Evolutionary conservation across 108 stramenopile genomes (phyloP), one percentile per base, ranked within the genome.

Genomic region (Nitzschia sp.): DNA sequence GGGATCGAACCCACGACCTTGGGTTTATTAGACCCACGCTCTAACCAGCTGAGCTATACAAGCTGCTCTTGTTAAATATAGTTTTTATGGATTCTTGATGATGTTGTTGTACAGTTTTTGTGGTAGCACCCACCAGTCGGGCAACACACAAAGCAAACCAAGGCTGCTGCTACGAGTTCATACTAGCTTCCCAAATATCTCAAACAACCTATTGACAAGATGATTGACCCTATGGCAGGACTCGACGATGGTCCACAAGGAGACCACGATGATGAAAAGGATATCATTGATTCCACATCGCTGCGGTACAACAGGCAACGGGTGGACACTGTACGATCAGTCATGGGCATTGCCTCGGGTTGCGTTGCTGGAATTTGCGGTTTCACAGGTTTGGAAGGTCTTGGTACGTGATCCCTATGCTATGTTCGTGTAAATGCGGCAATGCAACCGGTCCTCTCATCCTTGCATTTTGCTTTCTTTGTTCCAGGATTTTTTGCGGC

Each of bases 351-450:
- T 52, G 83, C 78, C 5, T 80, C 88, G 40, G 90, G 93, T 5
- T 94, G 93, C 66, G 79, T 86, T 51, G 87, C 93, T 17, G 93
- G 93, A 41, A 86, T 94, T 54, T 78, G 72, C 51, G 93, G 93
- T 10, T 67, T 89, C 48, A 91, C 88, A 1, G 86, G 88, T 15
- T 63, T 82, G 68, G 67, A 82, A 63, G 93, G 93, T 42, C 65
- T 94, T 22, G 86, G 88, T 93, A 72, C 70, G 86, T 85, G 56
- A n/a, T n/a, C n/a, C 3, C 46, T 34, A 6, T 48, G 46, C 17
- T 15, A 3, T 48, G 46, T 48, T 48, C n/a, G 6, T 17, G 46
- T 6, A 48, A 48, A 48, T 48, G 46, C 46, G 6, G 6, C 17
- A 48, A 48, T 17, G 46, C 5, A 42, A 61, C 3, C 3, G 29